A percentile compares a stretch with the other conserved stretches of the same genome.
Evolutionary conservation across 441 rosid species (phyloP).

Genomic region (Metrosideros polymorpha): DNA sequence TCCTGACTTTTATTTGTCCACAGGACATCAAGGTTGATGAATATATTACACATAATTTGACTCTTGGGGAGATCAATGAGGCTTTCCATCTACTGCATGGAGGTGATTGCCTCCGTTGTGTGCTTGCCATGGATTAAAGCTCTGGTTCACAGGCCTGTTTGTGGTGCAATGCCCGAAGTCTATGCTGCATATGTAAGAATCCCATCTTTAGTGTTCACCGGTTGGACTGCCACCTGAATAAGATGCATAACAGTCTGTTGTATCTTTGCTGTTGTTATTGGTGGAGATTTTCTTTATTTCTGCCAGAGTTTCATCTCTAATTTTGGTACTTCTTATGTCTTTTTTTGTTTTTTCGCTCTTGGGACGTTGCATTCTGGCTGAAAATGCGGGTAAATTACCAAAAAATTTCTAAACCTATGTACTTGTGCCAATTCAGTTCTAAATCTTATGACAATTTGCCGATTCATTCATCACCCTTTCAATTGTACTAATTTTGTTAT

Average conservation of each 20-base stretch:
- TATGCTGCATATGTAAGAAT: not conserved
- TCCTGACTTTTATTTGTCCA: not conserved
- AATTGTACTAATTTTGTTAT: not conserved
- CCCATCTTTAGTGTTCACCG: not conserved
- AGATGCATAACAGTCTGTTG: not conserved
- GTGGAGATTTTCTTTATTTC: not conserved
- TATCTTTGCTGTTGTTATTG: not conserved
- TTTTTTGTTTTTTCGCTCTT: not conserved
- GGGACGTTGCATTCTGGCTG: not conserved
- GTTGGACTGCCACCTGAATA: not conserved
- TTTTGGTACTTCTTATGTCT: not conserved
- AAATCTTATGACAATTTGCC: not conserved
- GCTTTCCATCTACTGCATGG: slow-evolving; percentile 88
- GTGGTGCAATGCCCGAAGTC: not conserved
- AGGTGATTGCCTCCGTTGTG: slow-evolving; percentile 86
- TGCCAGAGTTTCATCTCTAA: not conserved
- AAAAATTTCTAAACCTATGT: accelerated
- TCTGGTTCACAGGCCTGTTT: not conserved
- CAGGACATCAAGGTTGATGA: slow-evolving; percentile 98
- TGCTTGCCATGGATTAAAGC: slow-evolving; percentile 34
- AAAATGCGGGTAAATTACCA: not conserved
- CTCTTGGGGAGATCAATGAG: slow-evolving; percentile 68
- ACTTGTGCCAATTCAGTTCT: accelerated
- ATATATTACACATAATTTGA: slow-evolving; percentile 69
- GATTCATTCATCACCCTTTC: accelerated